Evolutionary conservation across 1,284 basidiomycete species (phyloP).

Genomic region (Trametes pubescens): DNA sequence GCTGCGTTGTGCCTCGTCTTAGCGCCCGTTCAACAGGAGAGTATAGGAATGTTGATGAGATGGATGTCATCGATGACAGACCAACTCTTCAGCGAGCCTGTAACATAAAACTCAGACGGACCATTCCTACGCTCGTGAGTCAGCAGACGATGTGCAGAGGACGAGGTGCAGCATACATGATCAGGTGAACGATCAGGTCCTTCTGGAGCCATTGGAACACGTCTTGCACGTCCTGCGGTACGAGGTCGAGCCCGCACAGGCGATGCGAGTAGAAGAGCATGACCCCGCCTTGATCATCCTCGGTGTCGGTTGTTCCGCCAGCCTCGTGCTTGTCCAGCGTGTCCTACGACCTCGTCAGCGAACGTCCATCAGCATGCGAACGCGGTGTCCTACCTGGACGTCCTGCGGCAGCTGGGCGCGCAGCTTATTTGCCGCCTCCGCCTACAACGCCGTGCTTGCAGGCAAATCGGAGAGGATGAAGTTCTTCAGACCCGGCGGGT

Average conservation of each 20-base stretch:
- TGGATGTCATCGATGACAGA: conserved; percentile 52
- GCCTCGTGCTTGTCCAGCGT: conserved; percentile 55
- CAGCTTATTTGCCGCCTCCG: conserved; percentile 41
- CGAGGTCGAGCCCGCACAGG: conserved; percentile 57
- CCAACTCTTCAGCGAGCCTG: conserved; percentile 59
- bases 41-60: conserved; percentile 57
- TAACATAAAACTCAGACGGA: conserved; percentile 57
- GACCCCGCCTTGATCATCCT: conserved; percentile 56
- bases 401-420: conserved; percentile 17
- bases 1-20: conserved; percentile 59
- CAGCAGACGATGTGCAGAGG: not conserved
- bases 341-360: conserved; percentile 35
- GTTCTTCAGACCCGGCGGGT: conserved; percentile 49
- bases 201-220: conserved; percentile 43
- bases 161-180: conserved; percentile 46
- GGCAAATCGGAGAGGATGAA: conserved; percentile 49
- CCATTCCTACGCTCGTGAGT: conserved; percentile 51
- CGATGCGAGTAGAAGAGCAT: conserved; percentile 52
- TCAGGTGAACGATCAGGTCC: conserved; percentile 59
- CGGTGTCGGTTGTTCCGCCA: conserved; percentile 52
- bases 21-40: conserved; percentile 57
- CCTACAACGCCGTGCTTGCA: conserved; percentile 43
- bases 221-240: conserved; percentile 46
- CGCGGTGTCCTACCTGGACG: not conserved
- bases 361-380: too few species aligned